Conservation (phyloP, 2,329 filamentous ascomycete species). For the Juglanconis oblonga region DNA sequence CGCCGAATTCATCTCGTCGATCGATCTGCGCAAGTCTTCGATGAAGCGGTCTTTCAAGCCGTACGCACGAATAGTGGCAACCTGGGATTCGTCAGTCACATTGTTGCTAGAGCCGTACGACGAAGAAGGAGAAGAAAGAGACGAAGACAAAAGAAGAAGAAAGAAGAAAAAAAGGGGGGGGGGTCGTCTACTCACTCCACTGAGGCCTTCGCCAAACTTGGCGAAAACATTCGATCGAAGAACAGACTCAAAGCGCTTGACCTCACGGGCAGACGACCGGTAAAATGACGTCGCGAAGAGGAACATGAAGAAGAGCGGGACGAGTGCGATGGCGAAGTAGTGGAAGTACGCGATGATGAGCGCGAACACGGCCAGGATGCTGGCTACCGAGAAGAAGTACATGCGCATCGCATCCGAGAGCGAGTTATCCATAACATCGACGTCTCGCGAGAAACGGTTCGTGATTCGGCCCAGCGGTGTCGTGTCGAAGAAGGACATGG, state of each 20-base stretch:
- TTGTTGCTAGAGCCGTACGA: too few species aligned
- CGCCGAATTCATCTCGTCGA: constrained; percentile 90
- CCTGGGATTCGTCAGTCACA: background rate
- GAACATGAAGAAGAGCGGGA: constrained; percentile 59
- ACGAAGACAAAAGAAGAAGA: background rate
- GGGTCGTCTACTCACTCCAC: constrained; percentile 43
- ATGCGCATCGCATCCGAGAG: constrained; percentile 64
- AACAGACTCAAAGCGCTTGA: constrained; percentile 66
- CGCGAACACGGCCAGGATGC: constrained; percentile 61
- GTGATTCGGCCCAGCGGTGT: constrained; percentile 68
- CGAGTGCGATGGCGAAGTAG: constrained; percentile 64
- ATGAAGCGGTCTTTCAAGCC: constrained; percentile 57
- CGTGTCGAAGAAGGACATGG: constrained; percentile 57
- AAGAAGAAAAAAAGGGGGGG: background rate
- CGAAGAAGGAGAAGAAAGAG: background rate
- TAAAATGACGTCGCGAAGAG: constrained; percentile 63
- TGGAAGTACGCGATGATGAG: constrained; percentile 66
- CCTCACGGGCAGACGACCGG: constrained; percentile 62
- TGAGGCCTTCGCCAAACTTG: constrained; percentile 62
- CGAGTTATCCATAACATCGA: constrained; percentile 69
- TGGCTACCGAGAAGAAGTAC: constrained; percentile 61
- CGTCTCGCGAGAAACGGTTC: constrained; percentile 68
- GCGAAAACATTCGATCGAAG: constrained; percentile 64
- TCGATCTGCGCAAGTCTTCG: constrained; percentile 62
- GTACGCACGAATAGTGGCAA: constrained; percentile 62